phyloP scores from a whole-genome alignment of 192 early-diverging fungal species.

The Gaertneriomyces semiglobifer region DNA sequence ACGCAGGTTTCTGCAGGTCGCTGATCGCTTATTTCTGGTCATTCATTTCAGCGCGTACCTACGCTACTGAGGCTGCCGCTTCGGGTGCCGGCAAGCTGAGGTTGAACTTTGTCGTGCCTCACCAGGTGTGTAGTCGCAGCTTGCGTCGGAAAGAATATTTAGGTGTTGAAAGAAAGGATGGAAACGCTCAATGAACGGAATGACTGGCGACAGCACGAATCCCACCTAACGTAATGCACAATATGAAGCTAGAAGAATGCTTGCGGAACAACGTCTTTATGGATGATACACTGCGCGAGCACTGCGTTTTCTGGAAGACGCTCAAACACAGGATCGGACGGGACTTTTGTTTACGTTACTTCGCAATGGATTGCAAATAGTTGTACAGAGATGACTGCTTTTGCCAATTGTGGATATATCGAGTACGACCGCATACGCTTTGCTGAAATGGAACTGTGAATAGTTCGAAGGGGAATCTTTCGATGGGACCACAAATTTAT shows the following conservation, averaged over 20 bases:
- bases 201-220: neutral
- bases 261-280: constrained; percentile 1
- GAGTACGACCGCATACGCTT: neutral
- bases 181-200: neutral
- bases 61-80: constrained; percentile 74
- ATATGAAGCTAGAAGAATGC: neutral
- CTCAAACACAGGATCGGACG: neutral
- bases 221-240: no score
- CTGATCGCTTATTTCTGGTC: neutral
- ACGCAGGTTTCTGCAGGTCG: neutral
- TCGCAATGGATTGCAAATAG: neutral
- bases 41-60: constrained; percentile 53
- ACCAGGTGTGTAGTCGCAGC: constrained; percentile 60
- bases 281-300: neutral
- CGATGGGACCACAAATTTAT: neutral
- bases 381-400: neutral
- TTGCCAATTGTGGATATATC: neutral
- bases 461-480: neutral
- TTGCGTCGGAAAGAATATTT: no score
- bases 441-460: neutral
- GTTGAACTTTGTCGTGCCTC: constrained; percentile 86
- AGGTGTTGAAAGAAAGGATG: neutral
- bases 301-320: neutral
- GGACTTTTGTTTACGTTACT: neutral
- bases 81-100: constrained; percentile 67